Evolutionary conservation across 2,329 filamentous ascomycete genomes (phyloP), one percentile per base, ranked within the genome.

Genomic region (Scedosporium dehoogii): DNA sequence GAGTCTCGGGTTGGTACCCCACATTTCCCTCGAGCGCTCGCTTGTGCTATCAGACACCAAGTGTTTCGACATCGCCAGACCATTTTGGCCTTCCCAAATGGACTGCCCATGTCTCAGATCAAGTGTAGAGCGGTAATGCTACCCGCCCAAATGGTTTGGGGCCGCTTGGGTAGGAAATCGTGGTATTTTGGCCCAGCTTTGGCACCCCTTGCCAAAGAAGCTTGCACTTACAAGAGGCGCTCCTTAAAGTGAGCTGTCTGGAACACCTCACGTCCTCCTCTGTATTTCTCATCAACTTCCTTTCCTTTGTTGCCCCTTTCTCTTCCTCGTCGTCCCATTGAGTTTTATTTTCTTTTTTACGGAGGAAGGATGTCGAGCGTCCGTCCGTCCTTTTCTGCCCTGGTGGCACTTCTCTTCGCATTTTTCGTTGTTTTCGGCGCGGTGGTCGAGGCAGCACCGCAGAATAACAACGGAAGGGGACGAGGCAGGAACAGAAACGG

Each of bases 351-450:
- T 27, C 10, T 14, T 23, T 23, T 55, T 55, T 9, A 14, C 4
- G 44, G n/a, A 23, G 51, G 23, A 55, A 61, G 27, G 59, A 61
- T 61, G 60, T 57, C 44, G 60, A 62, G 18, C 60, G 51, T 61
- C 59, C 44, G 44, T 16, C 48, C 44, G n/a, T 58, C 56, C 14
- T 23, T 42, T 53, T 33, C 58, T 57, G 62, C 64, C 60, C 48
- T 66, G 42, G 57, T 60, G 59, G 60, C 65, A 46, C 56, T 66
- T 27, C 48, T 61, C 42, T 55, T 65, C 18, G 63, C 60, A 4
- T 44, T 57, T 51, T 4, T 41, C 27, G 25, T 56, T 23, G 9
- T 42, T 53, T 23, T 62, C 27, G 60, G 61, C 16, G 60, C 58
- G n/a, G 25, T 25, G 53, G 58, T 62, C 29, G 60, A 63, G 16